These are phyloP conservation scores for Rhodotorula babjevae DNA, from an alignment of 768 basidiomycete species.

Conservation along the genomic window DNA sequence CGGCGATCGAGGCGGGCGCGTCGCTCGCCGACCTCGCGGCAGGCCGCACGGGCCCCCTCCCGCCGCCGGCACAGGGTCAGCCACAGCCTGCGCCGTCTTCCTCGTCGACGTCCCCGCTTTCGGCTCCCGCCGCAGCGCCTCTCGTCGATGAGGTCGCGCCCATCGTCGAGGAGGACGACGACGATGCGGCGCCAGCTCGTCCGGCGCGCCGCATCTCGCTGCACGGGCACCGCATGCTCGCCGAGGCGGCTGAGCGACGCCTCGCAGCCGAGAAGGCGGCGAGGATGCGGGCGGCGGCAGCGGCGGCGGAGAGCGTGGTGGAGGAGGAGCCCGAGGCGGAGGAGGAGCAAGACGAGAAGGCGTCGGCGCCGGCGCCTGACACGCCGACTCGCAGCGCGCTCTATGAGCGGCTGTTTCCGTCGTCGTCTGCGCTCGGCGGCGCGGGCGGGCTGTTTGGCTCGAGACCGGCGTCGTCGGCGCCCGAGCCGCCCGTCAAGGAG, in stretches of 20 bases:
- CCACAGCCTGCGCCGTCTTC: too few species aligned
- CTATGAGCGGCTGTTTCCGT: slow-evolving; percentile 3
- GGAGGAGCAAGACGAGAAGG: neutral
- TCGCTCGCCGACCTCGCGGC: too few species aligned
- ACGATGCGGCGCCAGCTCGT: neutral
- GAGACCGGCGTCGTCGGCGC: neutral
- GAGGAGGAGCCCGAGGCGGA: slow-evolving; percentile 7
- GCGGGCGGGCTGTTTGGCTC: neutral
- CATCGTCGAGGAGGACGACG: neutral
- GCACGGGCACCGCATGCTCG: slow-evolving; percentile 12
- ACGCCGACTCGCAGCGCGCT: neutral
- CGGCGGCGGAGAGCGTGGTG: neutral
- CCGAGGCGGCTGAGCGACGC: slow-evolving; percentile 27
- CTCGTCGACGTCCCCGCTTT: neutral
- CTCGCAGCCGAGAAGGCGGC: slow-evolving; percentile 4
- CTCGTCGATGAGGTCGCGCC: neutral
- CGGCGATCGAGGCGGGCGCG: too few species aligned
- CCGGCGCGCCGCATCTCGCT: neutral
- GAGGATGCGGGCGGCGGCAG: neutral
- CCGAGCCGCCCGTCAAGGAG: too few species aligned
- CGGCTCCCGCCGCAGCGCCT: neutral
- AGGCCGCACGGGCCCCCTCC: too few species aligned
- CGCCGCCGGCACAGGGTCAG: too few species aligned
- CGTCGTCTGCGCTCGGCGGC: neutral
- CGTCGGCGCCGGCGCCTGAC: neutral